Conservation (phyloP, 495 filamentous ascomycete species). For the Annulohypoxylon bovei region DNA sequence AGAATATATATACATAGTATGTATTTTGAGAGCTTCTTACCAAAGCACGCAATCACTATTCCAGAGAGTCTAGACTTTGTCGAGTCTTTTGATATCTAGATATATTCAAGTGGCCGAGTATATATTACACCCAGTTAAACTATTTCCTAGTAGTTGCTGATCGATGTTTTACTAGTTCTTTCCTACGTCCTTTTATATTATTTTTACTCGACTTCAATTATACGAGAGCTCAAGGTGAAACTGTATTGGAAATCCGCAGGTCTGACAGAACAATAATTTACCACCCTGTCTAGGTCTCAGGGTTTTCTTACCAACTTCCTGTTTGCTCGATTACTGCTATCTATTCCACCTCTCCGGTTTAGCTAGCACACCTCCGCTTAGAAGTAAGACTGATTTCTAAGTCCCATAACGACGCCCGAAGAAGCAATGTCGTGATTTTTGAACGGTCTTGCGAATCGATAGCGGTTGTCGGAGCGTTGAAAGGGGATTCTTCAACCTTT, state of each 20-base stretch:
- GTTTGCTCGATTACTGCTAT: not conserved
- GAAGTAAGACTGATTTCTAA: not conserved
- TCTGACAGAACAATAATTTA: too few species aligned
- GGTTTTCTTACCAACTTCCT: not conserved
- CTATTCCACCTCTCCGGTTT: not conserved
- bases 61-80: not conserved
- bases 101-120: not conserved
- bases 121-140: too few species aligned
- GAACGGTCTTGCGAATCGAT: slow-evolving; percentile 24
- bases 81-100: not conserved
- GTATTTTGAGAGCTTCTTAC: not conserved
- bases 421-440: slow-evolving; percentile 32
- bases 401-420: not conserved
- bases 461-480: slow-evolving; percentile 32
- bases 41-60: slow-evolving; percentile 11
- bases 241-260: too few species aligned
- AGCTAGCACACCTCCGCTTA: not conserved
- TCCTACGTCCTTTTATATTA: not conserved
- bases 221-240: too few species aligned
- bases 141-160: too few species aligned
- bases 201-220: not conserved
- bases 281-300: too few species aligned
- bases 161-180: not conserved
- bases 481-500: not conserved
- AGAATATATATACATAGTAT: not conserved